Evolutionary conservation across 306 rosid species (phyloP), one percentile per base, ranked within the genome.

Genomic region (Dicorynia guianensis): DNA sequence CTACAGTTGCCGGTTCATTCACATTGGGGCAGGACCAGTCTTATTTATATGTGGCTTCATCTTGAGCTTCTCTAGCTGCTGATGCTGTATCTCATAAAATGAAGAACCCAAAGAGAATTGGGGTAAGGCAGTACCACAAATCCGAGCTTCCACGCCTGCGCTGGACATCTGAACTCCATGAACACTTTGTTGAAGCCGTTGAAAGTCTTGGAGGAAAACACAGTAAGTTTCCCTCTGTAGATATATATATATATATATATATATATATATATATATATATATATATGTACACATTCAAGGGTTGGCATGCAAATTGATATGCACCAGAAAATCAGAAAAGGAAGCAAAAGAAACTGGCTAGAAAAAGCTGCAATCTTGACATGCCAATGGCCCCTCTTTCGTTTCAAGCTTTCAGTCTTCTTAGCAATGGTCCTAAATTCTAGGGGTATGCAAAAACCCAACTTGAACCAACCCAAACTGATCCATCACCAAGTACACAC

Each of bases 131-230:
- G n/a, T 82, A 82, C 59, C 74, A 68, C 35, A 82, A 82, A 69
- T 78, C 83, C 0, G 83, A 82, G 15, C 76, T 62, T 9, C 83
- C 86, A 44, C 80, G 86, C 4, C 63, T 82, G 5, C 52, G 86
- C 11, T 82, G 86, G 86, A 82, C 83, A 4, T 77, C 78, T 3
- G 80, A 82, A 6, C 86, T 82, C 69, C 86, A 82, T 69, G 42
- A 69, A 39, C 77, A 63, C 71, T 82, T 82, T 52, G 78, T 82
- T 63, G 78, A 82, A 55, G 63, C 36, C 48, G 86, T 82, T 15
- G 62, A 74, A 82, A 38, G 71, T 63, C 62, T 82, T 0, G 86
- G 86, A 18, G 86, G 86, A 14, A 69, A 63, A 74, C 3, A 78
- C 0, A 73, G 83, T 79, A 18, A 66, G 83, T 58, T 74, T 68